Conservation (phyloP, 352 stramenopile genomes). For the Phytophthora syringae region DNA sequence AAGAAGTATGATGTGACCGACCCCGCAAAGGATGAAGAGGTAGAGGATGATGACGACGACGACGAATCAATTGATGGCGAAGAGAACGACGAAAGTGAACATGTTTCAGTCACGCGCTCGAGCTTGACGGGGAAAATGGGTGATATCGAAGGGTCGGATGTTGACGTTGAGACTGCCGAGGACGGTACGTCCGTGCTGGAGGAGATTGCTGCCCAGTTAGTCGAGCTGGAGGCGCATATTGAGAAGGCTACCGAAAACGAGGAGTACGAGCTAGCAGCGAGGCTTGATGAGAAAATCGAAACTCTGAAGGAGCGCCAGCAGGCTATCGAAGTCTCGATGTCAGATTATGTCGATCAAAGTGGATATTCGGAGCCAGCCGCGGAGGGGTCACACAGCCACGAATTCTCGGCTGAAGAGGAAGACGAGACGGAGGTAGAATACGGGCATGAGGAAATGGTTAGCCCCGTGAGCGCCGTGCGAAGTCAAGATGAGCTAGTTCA, state of each 20-base stretch:
- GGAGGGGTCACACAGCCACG: constrained; percentile 27
- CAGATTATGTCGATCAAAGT: constrained; percentile 20
- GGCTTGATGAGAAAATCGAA: constrained; percentile 79
- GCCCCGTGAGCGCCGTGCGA: constrained; percentile 38
- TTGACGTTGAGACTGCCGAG: constrained; percentile 32
- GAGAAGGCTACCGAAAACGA: constrained; percentile 82
- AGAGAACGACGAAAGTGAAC: constrained; percentile 32
- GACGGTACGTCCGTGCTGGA: constrained; percentile 49
- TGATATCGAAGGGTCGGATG: constrained; percentile 32
- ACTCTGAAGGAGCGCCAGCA: constrained; percentile 57
- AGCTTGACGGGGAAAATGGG: constrained; percentile 29
- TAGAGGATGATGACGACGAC: constrained; percentile 58
- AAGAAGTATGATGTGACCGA: constrained; percentile 77
- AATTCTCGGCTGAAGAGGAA: constrained; percentile 32
- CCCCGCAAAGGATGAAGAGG: constrained; percentile 56
- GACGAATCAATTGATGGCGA: constrained; percentile 61
- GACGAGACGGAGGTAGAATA: constrained; percentile 32
- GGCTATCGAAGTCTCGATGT: constrained; percentile 44
- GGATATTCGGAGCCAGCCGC: constrained; percentile 10
- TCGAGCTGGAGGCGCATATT: constrained; percentile 69
- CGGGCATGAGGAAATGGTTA: constrained; percentile 41
- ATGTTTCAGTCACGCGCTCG: constrained; percentile 16
- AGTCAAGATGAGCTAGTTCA: constrained; percentile 44
- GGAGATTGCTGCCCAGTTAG: constrained; percentile 65
- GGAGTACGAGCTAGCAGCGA: constrained; percentile 81